A percentile compares a stretch with the other conserved stretches of the same genome.
Conservation (phyloP, 768 basidiomycete genomes). For the Hemileccinum rubropunctum region DNA sequence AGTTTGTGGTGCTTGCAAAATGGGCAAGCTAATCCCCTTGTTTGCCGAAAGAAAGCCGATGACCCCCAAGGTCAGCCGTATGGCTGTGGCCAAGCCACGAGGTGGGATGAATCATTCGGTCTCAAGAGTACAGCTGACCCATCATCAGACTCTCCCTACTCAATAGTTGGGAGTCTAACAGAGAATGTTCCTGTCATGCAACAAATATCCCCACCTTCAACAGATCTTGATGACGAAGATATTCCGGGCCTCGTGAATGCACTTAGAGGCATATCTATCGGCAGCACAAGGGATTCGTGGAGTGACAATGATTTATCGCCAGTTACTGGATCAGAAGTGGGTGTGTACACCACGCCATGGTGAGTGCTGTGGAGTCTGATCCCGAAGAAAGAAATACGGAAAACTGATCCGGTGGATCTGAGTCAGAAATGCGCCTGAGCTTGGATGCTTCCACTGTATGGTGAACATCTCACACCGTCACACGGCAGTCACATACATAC, state of each 20-base stretch:
- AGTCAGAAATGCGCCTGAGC: no score
- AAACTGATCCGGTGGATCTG: no score
- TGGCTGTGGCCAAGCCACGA: constrained; percentile 44
- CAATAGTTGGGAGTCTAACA: neutral
- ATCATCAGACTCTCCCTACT: constrained; percentile 17
- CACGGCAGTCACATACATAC: no score
- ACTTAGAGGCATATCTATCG: constrained; percentile 13
- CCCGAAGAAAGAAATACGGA: no score
- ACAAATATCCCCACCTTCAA: neutral
- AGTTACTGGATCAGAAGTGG: no score
- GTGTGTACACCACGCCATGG: no score
- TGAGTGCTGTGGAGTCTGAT: no score
- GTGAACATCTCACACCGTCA: no score
- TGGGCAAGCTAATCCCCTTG: constrained; percentile 55
- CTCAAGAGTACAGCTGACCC: neutral
- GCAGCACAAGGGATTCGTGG: neutral
- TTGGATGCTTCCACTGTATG: no score
- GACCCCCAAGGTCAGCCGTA: constrained; percentile 39
- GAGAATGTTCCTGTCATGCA: neutral
- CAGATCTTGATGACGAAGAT: constrained; percentile 1
- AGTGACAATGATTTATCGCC: neutral
- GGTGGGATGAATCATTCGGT: constrained; percentile 31
- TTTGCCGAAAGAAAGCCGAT: constrained; percentile 42
- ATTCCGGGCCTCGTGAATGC: constrained; percentile 10
- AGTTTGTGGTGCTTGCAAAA: constrained; percentile 70